Percentiles rank a stretch among this genome's conserved stretches.
These are phyloP conservation scores for Apophysomyces elegans DNA, from an alignment of 371 early-diverging fungal genomes.

Conservation along the genomic window DNA sequence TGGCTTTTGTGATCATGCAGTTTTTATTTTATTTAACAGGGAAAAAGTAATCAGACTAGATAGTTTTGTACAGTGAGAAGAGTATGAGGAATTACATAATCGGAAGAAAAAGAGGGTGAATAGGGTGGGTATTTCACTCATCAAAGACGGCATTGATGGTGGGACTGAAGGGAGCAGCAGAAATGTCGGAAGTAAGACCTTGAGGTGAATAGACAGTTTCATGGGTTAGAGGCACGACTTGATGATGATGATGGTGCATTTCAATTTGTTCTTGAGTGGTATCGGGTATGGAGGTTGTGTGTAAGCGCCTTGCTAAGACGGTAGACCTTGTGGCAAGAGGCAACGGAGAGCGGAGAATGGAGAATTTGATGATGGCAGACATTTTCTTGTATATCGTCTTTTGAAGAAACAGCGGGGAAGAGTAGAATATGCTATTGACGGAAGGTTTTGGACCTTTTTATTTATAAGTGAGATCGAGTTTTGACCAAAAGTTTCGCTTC, in stretches of 20 bases:
- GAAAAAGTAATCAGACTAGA: not conserved
- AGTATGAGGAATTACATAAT: not conserved
- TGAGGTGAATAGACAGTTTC: constrained; percentile 19
- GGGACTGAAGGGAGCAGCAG: constrained; percentile 18
- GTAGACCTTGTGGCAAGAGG: not conserved
- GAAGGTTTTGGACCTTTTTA: not conserved
- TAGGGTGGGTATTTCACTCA: not conserved
- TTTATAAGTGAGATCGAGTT: not conserved
- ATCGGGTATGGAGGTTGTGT: not conserved
- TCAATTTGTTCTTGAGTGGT: constrained; percentile 7
- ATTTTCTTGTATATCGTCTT: not conserved
- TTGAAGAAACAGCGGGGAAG: not conserved
- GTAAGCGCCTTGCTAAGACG: not conserved
- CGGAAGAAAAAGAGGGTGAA: not conserved
- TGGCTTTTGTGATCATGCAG: not conserved
- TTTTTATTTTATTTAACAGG: not conserved
- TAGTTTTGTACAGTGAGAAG: not conserved
- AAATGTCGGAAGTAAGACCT: constrained; percentile 9
- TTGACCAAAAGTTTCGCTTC: no score
- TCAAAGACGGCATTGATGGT: constrained; percentile 23
- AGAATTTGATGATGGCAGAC: not conserved
- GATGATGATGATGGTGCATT: constrained; percentile 18
- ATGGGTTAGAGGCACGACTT: constrained; percentile 21
- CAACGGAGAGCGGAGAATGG: not conserved
- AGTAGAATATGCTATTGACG: no score